Percentiles rank a stretch among this genome's conserved stretches.
Conservation (phyloP, 176 grass and related monocot species). For the Eleusine coracana region DNA sequence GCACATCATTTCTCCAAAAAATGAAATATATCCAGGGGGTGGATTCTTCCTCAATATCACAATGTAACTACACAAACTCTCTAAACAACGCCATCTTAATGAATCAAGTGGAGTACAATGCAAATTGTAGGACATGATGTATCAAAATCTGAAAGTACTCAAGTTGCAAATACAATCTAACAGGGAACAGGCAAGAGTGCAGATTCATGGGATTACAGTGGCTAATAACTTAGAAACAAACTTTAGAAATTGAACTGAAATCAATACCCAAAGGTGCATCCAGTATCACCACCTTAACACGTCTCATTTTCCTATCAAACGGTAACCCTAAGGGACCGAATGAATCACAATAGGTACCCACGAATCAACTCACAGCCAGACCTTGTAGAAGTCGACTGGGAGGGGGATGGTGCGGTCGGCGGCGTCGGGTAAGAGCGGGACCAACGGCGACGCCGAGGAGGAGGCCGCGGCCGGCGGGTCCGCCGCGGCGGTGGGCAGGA, state of each 20-base stretch:
- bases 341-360: background rate
- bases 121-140: background rate
- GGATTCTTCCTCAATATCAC: no score
- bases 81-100: background rate
- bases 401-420: constrained; percentile 62
- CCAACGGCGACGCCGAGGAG: constrained; percentile 38
- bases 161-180: background rate
- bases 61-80: background rate
- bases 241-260: background rate
- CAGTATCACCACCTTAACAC: background rate
- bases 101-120: background rate
- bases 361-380: constrained; percentile 4
- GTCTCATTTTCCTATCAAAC: background rate
- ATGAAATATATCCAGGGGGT: background rate
- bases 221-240: background rate
- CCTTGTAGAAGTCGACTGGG: constrained; percentile 90
- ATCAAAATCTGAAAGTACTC: background rate
- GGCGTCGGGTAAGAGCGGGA: constrained; percentile 63
- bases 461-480: constrained; percentile 31
- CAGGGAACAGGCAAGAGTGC: background rate
- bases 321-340: background rate
- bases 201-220: background rate
- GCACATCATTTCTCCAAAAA: background rate
- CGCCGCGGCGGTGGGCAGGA: constrained; percentile 49
- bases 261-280: background rate